Evolutionary conservation across 768 basidiomycete genomes (phyloP).

Genomic region (Suillus weaverae): DNA sequence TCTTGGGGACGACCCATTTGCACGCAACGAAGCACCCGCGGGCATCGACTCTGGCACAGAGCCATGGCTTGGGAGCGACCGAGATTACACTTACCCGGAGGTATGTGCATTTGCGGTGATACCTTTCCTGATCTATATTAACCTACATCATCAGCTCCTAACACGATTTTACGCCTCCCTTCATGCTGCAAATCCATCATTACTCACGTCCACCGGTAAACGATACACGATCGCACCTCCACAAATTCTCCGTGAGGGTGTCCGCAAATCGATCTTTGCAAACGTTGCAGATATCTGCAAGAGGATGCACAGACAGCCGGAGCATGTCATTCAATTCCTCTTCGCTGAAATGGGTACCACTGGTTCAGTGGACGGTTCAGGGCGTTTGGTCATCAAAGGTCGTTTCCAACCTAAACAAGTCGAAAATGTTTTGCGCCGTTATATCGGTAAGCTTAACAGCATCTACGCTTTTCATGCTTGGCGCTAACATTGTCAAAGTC

Average conservation of each 20-base stretch:
- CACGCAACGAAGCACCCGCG: constrained; percentile 52
- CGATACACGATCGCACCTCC: constrained; percentile 98
- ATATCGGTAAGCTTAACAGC: constrained; percentile 73
- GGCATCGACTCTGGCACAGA: constrained; percentile 76
- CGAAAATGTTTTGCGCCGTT: constrained; percentile 93
- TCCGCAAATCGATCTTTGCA: constrained; percentile 96
- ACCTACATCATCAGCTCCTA: constrained; percentile 61
- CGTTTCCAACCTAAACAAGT: constrained; percentile 98
- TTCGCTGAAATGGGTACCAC: constrained; percentile 99
- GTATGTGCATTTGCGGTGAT: constrained; percentile 40
- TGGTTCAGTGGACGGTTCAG: constrained; percentile 89
- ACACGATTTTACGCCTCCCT: constrained; percentile 89
- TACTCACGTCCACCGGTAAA: constrained; percentile 82
- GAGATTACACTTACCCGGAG: constrained; percentile 96
- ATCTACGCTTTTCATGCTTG: background rate
- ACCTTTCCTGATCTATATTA: background rate
- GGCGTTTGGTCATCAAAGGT: constrained; percentile 94
- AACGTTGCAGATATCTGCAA: constrained; percentile 98
- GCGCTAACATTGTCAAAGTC: constrained; percentile 45
- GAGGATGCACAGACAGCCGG: constrained; percentile 96
- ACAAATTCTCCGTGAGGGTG: constrained; percentile 90
- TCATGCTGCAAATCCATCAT: constrained; percentile 91
- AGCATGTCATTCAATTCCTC: constrained; percentile 96
- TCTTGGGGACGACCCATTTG: constrained; percentile 88
- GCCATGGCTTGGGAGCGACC: constrained; percentile 89